Conservation (phyloP, 1,284 basidiomycete genomes). For the Puccinia hordei region DNA sequence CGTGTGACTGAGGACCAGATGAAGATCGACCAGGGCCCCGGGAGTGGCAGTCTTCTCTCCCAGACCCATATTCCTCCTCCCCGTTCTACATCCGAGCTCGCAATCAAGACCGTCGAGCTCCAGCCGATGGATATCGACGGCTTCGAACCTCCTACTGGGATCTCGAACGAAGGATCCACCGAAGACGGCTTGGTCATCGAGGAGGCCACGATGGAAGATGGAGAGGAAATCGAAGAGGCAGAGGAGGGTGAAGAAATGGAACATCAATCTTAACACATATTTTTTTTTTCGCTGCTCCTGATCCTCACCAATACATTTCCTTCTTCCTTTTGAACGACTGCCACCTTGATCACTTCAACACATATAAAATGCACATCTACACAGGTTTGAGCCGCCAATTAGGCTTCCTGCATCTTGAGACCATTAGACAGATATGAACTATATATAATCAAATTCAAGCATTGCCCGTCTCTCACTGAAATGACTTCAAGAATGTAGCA, state of each 20-base stretch:
- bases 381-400: too few species aligned
- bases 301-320: too few species aligned
- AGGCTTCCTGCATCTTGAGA: too few species aligned
- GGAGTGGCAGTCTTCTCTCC: too few species aligned
- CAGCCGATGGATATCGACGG: slow-evolving; percentile 14
- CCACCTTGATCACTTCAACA: too few species aligned
- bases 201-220: slow-evolving; percentile 15
- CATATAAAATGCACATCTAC: too few species aligned
- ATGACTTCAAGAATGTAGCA: too few species aligned
- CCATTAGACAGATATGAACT: too few species aligned
- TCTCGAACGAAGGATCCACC: background rate
- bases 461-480: too few species aligned
- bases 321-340: too few species aligned
- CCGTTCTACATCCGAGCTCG: background rate
- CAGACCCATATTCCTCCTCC: background rate
- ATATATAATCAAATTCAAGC: too few species aligned
- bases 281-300: too few species aligned
- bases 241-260: slow-evolving; percentile 24
- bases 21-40: slow-evolving; percentile 2
- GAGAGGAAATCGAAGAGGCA: slow-evolving; percentile 19
- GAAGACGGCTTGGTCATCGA: slow-evolving; percentile 1
- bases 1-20: background rate
- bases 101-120: background rate
- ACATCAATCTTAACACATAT: slow-evolving; percentile 8
- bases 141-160: background rate